Evolutionary conservation across 495 filamentous ascomycete genomes (phyloP).

Genomic region (Articulospora tetracladia): DNA sequence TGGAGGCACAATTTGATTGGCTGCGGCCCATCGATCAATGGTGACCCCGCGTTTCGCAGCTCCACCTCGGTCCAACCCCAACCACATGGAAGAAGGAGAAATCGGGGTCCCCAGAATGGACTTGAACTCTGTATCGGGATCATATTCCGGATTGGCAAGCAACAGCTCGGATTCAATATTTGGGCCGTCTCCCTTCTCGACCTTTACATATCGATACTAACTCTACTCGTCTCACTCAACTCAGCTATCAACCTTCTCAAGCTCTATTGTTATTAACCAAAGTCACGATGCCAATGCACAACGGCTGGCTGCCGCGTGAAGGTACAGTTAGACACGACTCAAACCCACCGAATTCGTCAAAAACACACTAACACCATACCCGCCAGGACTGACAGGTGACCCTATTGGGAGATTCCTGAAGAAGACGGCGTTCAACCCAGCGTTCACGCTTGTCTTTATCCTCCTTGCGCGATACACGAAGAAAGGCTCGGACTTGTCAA

Average conservation of each 20-base stretch:
- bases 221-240: background rate
- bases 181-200: background rate
- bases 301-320: slow-evolving; percentile 43
- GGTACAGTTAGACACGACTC: slow-evolving; percentile 8
- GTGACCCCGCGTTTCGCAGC: slow-evolving; percentile 13
- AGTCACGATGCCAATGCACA: slow-evolving; percentile 42
- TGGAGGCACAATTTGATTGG: background rate
- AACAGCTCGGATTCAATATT: background rate
- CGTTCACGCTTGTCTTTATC: slow-evolving; percentile 54
- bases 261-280: background rate
- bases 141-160: background rate
- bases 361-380: background rate
- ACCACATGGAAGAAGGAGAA: slow-evolving; percentile 7
- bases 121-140: background rate
- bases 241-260: background rate
- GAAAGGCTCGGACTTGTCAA: slow-evolving; percentile 47
- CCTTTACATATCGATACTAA: background rate
- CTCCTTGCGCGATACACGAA: slow-evolving; percentile 55
- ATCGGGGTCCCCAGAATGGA: background rate
- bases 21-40: background rate
- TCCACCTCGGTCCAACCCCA: slow-evolving; percentile 14
- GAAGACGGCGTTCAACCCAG: slow-evolving; percentile 55
- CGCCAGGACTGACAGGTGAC: slow-evolving; percentile 58
- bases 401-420: slow-evolving; percentile 49
- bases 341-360: background rate